These are phyloP conservation scores for Plantago elongata DNA, from an alignment of 257 asterid species.

Conservation along the genomic window DNA sequence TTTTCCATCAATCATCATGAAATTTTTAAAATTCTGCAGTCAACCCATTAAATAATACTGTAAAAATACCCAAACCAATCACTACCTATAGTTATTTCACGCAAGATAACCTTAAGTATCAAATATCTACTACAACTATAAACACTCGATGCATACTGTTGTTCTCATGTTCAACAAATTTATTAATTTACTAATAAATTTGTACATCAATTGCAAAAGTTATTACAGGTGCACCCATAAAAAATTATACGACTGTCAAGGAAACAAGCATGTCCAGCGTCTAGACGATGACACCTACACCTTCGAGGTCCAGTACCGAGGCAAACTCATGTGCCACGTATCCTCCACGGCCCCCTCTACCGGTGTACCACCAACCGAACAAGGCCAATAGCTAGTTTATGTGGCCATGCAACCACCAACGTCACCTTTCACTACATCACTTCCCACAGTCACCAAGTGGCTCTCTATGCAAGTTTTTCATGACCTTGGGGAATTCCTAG, in stretches of 20 bases:
- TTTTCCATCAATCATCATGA: no score
- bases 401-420: constrained; percentile 24
- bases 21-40: no score
- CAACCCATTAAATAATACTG: no score
- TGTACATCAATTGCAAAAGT: constrained; percentile 36
- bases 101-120: no score
- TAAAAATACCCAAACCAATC: no score
- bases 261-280: constrained; percentile 84
- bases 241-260: constrained; percentile 60
- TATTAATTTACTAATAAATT: no score
- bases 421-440: constrained; percentile 9
- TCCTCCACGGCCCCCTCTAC: constrained; percentile 61
- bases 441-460: constrained; percentile 33
- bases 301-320: constrained; percentile 62
- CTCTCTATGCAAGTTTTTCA: constrained; percentile 55
- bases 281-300: constrained; percentile 52
- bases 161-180: no score
- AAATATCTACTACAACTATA: no score
- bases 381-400: constrained; percentile 15
- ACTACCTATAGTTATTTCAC: no score
- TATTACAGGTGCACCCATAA: constrained; percentile 87
- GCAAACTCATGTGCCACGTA: constrained; percentile 62
- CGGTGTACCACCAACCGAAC: constrained; percentile 32
- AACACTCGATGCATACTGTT: no score
- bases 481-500: constrained; percentile 2